A percentile compares a stretch with the other conserved stretches of the same genome.
These are phyloP conservation scores for Fusarium begoniae DNA, from an alignment of 2,329 filamentous ascomycete species.

Conservation along the genomic window DNA sequence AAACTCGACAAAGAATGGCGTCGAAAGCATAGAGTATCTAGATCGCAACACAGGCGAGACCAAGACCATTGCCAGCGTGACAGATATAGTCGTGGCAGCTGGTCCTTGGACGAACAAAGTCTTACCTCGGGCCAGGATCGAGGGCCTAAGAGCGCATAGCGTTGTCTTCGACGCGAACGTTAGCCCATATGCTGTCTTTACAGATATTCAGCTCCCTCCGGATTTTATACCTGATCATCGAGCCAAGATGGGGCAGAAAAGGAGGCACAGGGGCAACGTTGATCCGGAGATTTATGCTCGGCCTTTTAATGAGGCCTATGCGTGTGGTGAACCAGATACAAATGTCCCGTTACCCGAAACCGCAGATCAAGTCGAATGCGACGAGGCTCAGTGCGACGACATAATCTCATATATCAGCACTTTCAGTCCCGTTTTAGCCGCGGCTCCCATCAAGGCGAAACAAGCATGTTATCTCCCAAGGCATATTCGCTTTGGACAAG, in stretches of 20 bases:
- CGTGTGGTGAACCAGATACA: slow-evolving; percentile 90
- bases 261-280: slow-evolving; percentile 69
- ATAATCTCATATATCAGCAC: slow-evolving; percentile 80
- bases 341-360: slow-evolving; percentile 77
- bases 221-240: slow-evolving; percentile 67
- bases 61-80: slow-evolving; percentile 54
- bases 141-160: slow-evolving; percentile 70
- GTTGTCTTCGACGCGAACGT: slow-evolving; percentile 72
- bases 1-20: slow-evolving; percentile 59
- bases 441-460: slow-evolving; percentile 74
- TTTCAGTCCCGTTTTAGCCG: slow-evolving; percentile 71
- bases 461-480: slow-evolving; percentile 96
- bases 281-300: slow-evolving; percentile 94
- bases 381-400: slow-evolving; percentile 82
- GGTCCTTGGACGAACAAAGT: slow-evolving; percentile 71
- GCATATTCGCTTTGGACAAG: slow-evolving; percentile 69
- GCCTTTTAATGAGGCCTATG: slow-evolving; percentile 89
- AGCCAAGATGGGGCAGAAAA: slow-evolving; percentile 57
- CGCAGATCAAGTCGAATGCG: slow-evolving; percentile 78
- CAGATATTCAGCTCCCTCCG: slow-evolving; percentile 78
- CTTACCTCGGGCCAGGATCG: slow-evolving; percentile 66
- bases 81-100: slow-evolving; percentile 65
- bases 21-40: slow-evolving; percentile 70
- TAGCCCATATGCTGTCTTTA: slow-evolving; percentile 83
- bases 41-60: slow-evolving; percentile 55